Evolutionary conservation across 345 rosid genomes (phyloP).

Genomic region (Cardamine occulta): DNA sequence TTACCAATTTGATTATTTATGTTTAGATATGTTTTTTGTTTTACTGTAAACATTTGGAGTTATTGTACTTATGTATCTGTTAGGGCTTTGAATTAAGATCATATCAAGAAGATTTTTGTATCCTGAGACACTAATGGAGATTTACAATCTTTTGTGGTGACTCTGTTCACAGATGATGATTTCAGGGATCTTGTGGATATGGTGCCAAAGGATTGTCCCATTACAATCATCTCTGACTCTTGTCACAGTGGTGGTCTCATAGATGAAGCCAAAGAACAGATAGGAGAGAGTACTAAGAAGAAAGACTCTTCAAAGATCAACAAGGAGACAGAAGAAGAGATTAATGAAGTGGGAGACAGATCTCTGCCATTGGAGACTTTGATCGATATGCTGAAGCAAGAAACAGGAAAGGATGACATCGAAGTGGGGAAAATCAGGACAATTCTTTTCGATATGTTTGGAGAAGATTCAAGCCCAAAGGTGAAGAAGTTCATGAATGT

Average conservation of each 20-base stretch:
- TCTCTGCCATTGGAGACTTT: constrained; percentile 80
- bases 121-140: neutral
- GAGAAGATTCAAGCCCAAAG: constrained; percentile 92
- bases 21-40: neutral
- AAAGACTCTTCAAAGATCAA: constrained; percentile 46
- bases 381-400: constrained; percentile 76
- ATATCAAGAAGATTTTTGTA: neutral
- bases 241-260: constrained; percentile 95
- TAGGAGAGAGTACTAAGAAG: constrained; percentile 81
- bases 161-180: constrained; percentile 73
- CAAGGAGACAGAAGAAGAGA: constrained; percentile 43
- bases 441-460: constrained; percentile 79
- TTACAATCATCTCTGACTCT: constrained; percentile 85
- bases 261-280: constrained; percentile 90
- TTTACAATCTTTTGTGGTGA: neutral
- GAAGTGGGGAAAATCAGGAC: constrained; percentile 89
- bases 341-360: constrained; percentile 44
- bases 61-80: neutral
- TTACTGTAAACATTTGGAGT: neutral
- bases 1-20: neutral
- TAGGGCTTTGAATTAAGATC: neutral
- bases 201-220: constrained; percentile 62
- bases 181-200: constrained; percentile 84
- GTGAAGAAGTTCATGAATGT: constrained; percentile 91
- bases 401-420: constrained; percentile 86